Conservation (phyloP, 2,329 filamentous ascomycete genomes). For the Colletotrichum viniferum region DNA sequence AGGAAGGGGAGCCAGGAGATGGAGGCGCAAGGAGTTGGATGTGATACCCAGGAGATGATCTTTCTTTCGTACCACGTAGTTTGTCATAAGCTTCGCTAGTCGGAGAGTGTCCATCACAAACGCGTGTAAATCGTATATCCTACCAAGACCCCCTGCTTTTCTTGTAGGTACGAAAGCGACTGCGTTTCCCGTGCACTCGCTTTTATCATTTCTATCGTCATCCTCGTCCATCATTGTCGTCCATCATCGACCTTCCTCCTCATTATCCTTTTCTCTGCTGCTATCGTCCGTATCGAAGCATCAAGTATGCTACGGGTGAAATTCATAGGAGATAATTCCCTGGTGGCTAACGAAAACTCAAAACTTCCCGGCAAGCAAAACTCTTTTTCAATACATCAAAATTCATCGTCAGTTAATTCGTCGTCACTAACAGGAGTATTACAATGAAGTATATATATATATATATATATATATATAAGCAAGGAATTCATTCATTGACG, state of each 20-base stretch:
- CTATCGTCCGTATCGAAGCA: rapidly evolving
- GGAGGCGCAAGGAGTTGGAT: not conserved
- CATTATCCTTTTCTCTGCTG: no score
- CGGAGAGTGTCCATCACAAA: not conserved
- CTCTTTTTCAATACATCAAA: not conserved
- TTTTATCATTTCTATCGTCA: not conserved
- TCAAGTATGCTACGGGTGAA: rapidly evolving
- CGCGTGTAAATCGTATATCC: not conserved
- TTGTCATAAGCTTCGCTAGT: not conserved
- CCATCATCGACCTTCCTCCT: no score
- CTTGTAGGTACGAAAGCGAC: not conserved
- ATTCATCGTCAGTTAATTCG: not conserved
- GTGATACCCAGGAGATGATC: not conserved
- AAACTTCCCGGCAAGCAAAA: not conserved
- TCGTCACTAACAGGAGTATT: not conserved
- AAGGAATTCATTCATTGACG: rapidly evolving
- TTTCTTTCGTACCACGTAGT: not conserved
- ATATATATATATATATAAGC: rapidly evolving
- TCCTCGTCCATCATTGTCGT: not conserved
- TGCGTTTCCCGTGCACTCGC: not conserved
- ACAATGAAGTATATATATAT: not conserved
- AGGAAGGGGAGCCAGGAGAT: not conserved
- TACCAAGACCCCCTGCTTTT: not conserved
- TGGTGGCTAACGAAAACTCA: not conserved
- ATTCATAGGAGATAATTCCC: not conserved